Evolutionary conservation across 169 alveolate genomes (phyloP).

Genomic region (Cryptosporidium tyzzeri): DNA sequence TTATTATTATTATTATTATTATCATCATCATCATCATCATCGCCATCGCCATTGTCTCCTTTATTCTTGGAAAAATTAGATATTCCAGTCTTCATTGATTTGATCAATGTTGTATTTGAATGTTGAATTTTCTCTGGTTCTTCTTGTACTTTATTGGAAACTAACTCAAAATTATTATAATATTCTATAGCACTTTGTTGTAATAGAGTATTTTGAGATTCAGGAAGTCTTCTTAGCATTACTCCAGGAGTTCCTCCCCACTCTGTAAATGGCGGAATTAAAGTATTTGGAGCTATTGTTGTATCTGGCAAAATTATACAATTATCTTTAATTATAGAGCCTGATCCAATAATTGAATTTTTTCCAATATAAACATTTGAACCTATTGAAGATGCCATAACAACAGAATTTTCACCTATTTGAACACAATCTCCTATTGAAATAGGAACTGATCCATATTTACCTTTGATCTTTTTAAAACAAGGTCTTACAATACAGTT

Average conservation of each 20-base stretch:
- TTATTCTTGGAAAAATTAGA: neutral
- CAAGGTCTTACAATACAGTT: slow-evolving; percentile 84
- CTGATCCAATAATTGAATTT: slow-evolving; percentile 85
- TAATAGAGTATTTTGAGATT: slow-evolving; percentile 76
- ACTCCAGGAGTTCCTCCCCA: slow-evolving; percentile 90
- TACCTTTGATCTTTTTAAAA: slow-evolving; percentile 76
- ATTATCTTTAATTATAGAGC: slow-evolving; percentile 84
- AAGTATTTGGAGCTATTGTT: slow-evolving; percentile 86
- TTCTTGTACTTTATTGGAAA: slow-evolving; percentile 33
- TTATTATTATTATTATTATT: neutral
- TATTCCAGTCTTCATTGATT: slow-evolving; percentile 44
- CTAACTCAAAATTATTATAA: slow-evolving; percentile 77
- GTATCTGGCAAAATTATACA: slow-evolving; percentile 84
- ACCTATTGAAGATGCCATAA: slow-evolving; percentile 85
- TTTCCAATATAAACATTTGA: slow-evolving; percentile 86
- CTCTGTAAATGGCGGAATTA: slow-evolving; percentile 87
- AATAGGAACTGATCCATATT: slow-evolving; percentile 77
- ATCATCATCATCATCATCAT: neutral
- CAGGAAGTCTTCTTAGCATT: slow-evolving; percentile 83
- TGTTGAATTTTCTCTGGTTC: slow-evolving; percentile 18
- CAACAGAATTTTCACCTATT: slow-evolving; percentile 84
- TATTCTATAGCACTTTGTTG: slow-evolving; percentile 75
- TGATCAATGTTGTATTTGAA: slow-evolving; percentile 30
- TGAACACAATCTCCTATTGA: slow-evolving; percentile 85
- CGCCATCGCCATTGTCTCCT: neutral